Evolutionary conservation across 306 rosid genomes (phyloP).

Genomic region (Trifolium repens): DNA sequence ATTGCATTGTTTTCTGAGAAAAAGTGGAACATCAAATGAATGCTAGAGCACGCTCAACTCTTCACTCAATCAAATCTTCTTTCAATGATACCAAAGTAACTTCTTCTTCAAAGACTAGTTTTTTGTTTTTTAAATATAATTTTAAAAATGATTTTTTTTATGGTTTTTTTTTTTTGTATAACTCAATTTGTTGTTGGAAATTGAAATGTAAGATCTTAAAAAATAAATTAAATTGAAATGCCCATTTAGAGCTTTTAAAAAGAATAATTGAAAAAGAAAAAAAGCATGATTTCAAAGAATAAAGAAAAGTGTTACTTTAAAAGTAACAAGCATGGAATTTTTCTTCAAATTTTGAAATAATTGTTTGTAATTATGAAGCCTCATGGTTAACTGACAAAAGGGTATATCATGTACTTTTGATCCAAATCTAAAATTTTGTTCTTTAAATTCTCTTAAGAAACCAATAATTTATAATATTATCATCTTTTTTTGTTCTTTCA

Average conservation of each 20-base stretch:
- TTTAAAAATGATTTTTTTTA: neutral
- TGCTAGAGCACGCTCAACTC: slow-evolving; percentile 66
- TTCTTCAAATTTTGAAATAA: slow-evolving; percentile 35
- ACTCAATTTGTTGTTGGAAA: neutral
- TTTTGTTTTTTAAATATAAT: neutral
- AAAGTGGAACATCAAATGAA: slow-evolving; percentile 62
- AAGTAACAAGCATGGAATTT: slow-evolving; percentile 35
- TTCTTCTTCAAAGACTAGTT: neutral
- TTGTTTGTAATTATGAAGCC: slow-evolving; percentile 37
- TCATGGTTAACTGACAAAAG: slow-evolving; percentile 42
- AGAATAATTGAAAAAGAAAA: slow-evolving; percentile 41
- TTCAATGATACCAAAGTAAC: slow-evolving; percentile 68
- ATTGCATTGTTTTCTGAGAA: slow-evolving; percentile 37
- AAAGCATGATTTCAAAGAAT: slow-evolving; percentile 39
- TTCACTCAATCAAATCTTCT: slow-evolving; percentile 69
- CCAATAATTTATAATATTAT: slow-evolving; percentile 44
- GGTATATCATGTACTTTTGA: slow-evolving; percentile 47
- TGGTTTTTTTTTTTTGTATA: neutral
- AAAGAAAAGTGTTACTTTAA: slow-evolving; percentile 34
- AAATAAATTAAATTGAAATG: slow-evolving; percentile 25
- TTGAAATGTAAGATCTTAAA: slow-evolving; percentile 29
- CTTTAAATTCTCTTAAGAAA: slow-evolving; percentile 58
- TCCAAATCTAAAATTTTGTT: slow-evolving; percentile 59
- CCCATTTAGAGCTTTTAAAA: slow-evolving; percentile 28
- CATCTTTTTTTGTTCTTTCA: neutral